Evolutionary conservation across 345 rosid species (phyloP).

Genomic region (Sisymbrium irio): DNA sequence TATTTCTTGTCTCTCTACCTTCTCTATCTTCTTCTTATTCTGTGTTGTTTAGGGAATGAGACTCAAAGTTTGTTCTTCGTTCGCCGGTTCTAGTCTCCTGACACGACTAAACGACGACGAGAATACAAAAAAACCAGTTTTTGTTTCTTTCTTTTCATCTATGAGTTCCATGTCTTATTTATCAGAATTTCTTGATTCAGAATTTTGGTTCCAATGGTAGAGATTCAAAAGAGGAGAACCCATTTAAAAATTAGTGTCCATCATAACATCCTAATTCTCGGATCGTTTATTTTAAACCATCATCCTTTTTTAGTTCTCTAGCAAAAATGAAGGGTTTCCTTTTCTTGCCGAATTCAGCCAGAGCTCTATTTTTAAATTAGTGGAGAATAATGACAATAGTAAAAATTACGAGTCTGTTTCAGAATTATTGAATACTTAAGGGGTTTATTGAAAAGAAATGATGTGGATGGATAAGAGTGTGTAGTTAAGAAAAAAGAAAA

Average conservation of each 20-base stretch:
- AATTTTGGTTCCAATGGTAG: slow-evolving; percentile 21
- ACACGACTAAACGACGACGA: slow-evolving; percentile 28
- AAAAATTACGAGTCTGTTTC: not conserved
- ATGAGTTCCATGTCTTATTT: slow-evolving; percentile 10
- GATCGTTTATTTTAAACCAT: slow-evolving; percentile 12
- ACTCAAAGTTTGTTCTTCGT: not conserved
- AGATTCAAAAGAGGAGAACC: slow-evolving; percentile 30
- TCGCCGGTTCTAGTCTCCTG: slow-evolving; percentile 10
- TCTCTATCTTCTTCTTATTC: not conserved
- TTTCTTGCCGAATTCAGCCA: not conserved
- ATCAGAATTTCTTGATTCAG: not conserved
- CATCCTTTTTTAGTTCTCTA: not conserved
- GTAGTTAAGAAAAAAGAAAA: not conserved
- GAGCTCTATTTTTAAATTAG: slow-evolving; percentile 3
- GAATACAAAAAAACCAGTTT: slow-evolving; percentile 7
- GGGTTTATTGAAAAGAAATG: not conserved
- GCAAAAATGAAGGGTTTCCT: slow-evolving; percentile 6
- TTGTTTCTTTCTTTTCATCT: slow-evolving; percentile 6
- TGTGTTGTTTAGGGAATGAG: not conserved
- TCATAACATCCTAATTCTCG: slow-evolving; percentile 16
- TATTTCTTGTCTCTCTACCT: not conserved
- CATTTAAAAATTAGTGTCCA: not conserved
- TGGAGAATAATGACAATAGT: not conserved
- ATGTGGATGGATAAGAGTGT: slow-evolving; percentile 34
- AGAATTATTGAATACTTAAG: not conserved